phyloP scores from a whole-genome alignment of 306 rosid genomes.

The Acacia acuminata region DNA sequence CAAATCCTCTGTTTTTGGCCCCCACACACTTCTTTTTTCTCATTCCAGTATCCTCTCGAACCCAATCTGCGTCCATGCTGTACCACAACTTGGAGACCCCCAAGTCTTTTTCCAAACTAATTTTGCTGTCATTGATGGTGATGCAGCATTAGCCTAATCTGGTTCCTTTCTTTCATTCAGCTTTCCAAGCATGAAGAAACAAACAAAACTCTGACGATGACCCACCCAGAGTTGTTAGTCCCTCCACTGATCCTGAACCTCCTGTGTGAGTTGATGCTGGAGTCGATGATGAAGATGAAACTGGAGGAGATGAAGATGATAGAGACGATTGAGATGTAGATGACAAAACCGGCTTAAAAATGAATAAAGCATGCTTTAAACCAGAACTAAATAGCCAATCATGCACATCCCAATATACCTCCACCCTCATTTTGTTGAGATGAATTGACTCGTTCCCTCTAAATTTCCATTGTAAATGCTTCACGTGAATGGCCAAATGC shows the following conservation, averaged over 20 bases:
- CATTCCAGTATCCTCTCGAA: conserved; percentile 33
- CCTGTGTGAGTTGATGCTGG: conserved; percentile 52
- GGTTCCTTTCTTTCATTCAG: conserved; percentile 46
- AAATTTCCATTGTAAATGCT: conserved; percentile 89
- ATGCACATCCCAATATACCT: conserved; percentile 91
- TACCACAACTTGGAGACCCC: conserved; percentile 34
- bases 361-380: conserved; percentile 80
- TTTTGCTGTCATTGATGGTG: conserved; percentile 38
- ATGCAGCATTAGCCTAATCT: not conserved
- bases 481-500: conserved; percentile 71
- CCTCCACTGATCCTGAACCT: conserved; percentile 60
- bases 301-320: conserved; percentile 40
- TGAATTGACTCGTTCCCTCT: conserved; percentile 85
- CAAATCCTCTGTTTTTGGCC: conserved; percentile 38
- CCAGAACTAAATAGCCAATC: conserved; percentile 93
- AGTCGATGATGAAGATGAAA: conserved; percentile 51
- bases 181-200: conserved; percentile 93
- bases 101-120: conserved; percentile 44
- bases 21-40: conserved; percentile 40
- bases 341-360: conserved; percentile 71
- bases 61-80: conserved; percentile 42
- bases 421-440: conserved; percentile 71
- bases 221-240: conserved; percentile 52
- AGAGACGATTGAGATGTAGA: conserved; percentile 36
- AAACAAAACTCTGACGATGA: conserved; percentile 71